phyloP scores from a whole-genome alignment of 306 rosid species.

The Rosa multiflora region DNA sequence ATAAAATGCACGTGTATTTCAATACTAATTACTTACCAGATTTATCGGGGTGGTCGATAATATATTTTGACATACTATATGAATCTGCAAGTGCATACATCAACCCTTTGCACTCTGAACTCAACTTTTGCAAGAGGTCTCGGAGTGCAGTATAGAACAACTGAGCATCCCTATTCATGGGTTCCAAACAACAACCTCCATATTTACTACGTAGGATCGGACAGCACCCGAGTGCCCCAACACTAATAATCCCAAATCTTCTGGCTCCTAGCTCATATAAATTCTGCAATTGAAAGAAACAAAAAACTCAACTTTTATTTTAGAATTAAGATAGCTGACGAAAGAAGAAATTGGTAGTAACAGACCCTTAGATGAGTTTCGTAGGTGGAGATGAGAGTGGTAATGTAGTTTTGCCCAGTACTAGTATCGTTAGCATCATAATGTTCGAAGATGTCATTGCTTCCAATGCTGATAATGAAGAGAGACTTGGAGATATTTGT shows the following conservation, averaged over 20 bases:
- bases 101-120: constrained; percentile 33
- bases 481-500: constrained; percentile 20
- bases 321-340: neutral
- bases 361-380: too few relatives aligned
- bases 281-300: neutral
- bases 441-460: constrained; percentile 30
- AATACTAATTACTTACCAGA: neutral
- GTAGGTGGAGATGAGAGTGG: constrained; percentile 17
- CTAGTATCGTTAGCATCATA: neutral
- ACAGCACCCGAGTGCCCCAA: constrained; percentile 26
- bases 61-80: constrained; percentile 14
- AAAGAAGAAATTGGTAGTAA: neutral
- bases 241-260: constrained; percentile 18
- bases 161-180: constrained; percentile 23
- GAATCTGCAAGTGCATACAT: constrained; percentile 46
- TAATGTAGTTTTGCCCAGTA: neutral
- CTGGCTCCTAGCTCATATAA: constrained; percentile 27
- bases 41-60: neutral
- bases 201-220: neutral
- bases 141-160: constrained; percentile 18
- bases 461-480: constrained; percentile 28
- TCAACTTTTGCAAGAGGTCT: constrained; percentile 28
- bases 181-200: constrained; percentile 3
- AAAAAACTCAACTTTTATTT: neutral
- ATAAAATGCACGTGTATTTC: neutral